Conservation (phyloP, 768 basidiomycete genomes). For the Asterophora parasitica region DNA sequence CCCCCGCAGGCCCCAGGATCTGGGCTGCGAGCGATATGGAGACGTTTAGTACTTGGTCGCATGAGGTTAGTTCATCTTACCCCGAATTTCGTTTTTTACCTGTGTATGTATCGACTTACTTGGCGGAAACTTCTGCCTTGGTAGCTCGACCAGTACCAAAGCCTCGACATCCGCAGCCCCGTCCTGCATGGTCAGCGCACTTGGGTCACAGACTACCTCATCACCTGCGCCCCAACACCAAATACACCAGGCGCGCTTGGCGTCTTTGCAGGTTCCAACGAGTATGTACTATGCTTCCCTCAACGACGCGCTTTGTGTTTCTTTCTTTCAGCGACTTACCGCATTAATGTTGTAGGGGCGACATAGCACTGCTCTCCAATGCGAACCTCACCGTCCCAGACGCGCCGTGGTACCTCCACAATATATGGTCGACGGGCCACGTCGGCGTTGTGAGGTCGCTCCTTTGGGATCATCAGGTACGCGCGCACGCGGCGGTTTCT, state of each 20-base stretch:
- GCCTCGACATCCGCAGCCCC: constrained; percentile 60
- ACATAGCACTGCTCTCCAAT: constrained; percentile 50
- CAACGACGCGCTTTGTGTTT: not conserved
- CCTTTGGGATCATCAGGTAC: constrained; percentile 51
- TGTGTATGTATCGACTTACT: too few species aligned
- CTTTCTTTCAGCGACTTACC: not conserved
- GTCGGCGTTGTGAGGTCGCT: constrained; percentile 52
- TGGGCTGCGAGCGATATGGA: constrained; percentile 97
- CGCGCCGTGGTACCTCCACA: constrained; percentile 46
- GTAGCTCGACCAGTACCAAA: constrained; percentile 58
- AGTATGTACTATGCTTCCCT: constrained; percentile 38
- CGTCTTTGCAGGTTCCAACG: constrained; percentile 70
- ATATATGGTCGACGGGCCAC: constrained; percentile 53
- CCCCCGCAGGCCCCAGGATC: constrained; percentile 33
- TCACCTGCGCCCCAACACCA: constrained; percentile 41
- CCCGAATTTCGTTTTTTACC: too few species aligned
- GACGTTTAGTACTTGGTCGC: constrained; percentile 81
- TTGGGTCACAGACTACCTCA: constrained; percentile 80
- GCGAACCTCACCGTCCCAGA: constrained; percentile 30
- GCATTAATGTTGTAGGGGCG: constrained; percentile 51
- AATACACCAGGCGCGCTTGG: constrained; percentile 35
- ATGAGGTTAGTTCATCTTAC: constrained; percentile 42
- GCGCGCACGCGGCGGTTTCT: not conserved
- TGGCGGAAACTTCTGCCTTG: too few species aligned
- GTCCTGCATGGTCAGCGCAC: constrained; percentile 54